Evolutionary conservation across 495 filamentous ascomycete species (phyloP).

Genomic region (Penicillium coprophilum): DNA sequence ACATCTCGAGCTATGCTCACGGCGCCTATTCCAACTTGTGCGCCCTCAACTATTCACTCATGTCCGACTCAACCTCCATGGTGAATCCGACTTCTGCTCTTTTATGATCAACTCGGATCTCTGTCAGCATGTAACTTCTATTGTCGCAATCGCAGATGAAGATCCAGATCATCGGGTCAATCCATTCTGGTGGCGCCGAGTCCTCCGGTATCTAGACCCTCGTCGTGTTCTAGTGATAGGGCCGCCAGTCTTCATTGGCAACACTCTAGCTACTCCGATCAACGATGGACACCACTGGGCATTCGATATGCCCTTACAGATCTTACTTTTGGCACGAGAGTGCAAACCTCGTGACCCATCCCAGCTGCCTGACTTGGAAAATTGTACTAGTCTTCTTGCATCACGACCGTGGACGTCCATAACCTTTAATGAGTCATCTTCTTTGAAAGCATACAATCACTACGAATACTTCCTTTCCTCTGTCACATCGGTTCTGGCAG

Average conservation of each 20-base stretch:
- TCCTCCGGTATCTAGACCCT: constrained; percentile 33
- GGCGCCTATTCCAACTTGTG: constrained; percentile 28
- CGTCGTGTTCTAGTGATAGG: constrained; percentile 36
- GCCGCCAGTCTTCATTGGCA: constrained; percentile 35
- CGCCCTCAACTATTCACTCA: constrained; percentile 39
- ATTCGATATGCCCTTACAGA: constrained; percentile 40
- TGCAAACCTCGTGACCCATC: neutral
- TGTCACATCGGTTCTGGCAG: constrained; percentile 36
- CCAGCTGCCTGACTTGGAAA: constrained; percentile 10
- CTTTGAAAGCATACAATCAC: constrained; percentile 43
- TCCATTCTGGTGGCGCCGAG: constrained; percentile 35
- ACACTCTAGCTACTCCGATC: constrained; percentile 29
- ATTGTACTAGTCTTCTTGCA: constrained; percentile 23
- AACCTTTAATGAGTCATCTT: constrained; percentile 43
- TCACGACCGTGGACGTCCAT: constrained; percentile 37
- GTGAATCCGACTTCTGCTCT: constrained; percentile 29
- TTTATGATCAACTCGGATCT: constrained; percentile 31
- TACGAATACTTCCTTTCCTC: constrained; percentile 46
- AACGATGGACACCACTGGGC: constrained; percentile 41
- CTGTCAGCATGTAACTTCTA: constrained; percentile 31
- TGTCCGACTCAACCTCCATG: constrained; percentile 28
- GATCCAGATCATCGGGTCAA: constrained; percentile 15
- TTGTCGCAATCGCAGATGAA: constrained; percentile 28
- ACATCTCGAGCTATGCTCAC: constrained; percentile 32
- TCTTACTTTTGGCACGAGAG: constrained; percentile 29